Base-by-base conservation (phyloP, 139 green algal species). In the Picochlorum sp. region DNA sequence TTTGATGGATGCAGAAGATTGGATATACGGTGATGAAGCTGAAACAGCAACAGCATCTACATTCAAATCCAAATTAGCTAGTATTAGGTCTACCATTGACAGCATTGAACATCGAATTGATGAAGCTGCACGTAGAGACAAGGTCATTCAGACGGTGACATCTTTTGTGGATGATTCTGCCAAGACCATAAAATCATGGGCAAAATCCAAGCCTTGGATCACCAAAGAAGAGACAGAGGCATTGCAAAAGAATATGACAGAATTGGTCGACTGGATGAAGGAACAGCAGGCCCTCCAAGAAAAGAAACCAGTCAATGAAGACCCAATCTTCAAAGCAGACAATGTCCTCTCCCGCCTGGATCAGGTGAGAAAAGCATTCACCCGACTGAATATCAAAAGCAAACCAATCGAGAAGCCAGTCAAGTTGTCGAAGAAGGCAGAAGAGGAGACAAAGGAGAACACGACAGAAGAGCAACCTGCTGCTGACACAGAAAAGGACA, bases 1-100 rank as follows among this genome's bases (percentile, higher is more conserved):
- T 52, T 79, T 96, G 20, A 82, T 30, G 37, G 83, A 84, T 4
- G 76, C 71, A 7, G 92, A 98, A 80, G 92, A 98, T 67, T 98
- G 92, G 92, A 75, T 98, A 72, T 98, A 97, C 57, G 84, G 81
- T 52, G 61, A 66, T 21, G 89, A 95, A 37, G 90, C 85, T 15
- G 90, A 89, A 21, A 64, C 68, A 7, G 79, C 72, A 28, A 59
- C 34, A 1, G 69, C 77, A 0, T 49, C 45, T 6, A 68, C 74
- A 59, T 74, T 20, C 54, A 75, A 65, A 61, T 62, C 64, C 13
- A 74, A 81, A 59, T 71, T 88, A 37, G 65, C 62, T 91, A 21
- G 47, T 78, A 44, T 49, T 68, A 41, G 59, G 77, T n/a, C 78
- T 74, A 2, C 78, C 89, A 64, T 64, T 65, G 13, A 84, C 89